Conservation (phyloP, 1,139 yeast genomes). For the Saccharomyces hybrid region DNA sequence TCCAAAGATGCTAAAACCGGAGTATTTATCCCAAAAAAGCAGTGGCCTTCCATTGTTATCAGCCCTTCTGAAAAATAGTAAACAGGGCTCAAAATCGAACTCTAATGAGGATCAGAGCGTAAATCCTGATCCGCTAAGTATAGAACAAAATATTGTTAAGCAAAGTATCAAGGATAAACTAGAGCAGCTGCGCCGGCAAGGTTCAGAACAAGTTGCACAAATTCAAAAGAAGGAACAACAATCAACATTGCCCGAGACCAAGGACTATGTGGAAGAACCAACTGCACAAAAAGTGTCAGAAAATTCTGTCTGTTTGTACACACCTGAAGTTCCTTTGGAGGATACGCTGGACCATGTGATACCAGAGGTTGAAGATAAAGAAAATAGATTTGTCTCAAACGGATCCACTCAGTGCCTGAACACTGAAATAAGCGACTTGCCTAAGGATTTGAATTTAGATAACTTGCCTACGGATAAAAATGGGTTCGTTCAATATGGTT, state of each 20-base stretch:
- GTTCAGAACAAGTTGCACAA: constrained; percentile 2
- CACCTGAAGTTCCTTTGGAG: not conserved
- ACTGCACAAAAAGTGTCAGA: not conserved
- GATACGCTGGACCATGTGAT: not conserved
- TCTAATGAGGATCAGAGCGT: not conserved
- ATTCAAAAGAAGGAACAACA: not conserved
- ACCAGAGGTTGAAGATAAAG: not conserved
- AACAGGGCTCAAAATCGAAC: constrained; percentile 3
- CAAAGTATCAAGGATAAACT: constrained; percentile 18
- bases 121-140: not conserved
- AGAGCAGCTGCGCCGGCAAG: constrained; percentile 17
- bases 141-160: constrained; percentile 5
- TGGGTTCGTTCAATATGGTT: constrained; percentile 22
- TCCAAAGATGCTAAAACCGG: constrained; percentile 28
- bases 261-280: not conserved
- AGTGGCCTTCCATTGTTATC: constrained; percentile 21
- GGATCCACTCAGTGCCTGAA: not conserved
- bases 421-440: constrained; percentile 4
- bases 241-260: not conserved
- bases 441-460: constrained; percentile 15
- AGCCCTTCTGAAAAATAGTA: constrained; percentile 15
- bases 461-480: constrained; percentile 19
- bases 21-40: constrained; percentile 17
- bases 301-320: not conserved
- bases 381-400: not conserved